Conservation (phyloP, 129 eudicot species). For the Tanacetum coccineum region DNA sequence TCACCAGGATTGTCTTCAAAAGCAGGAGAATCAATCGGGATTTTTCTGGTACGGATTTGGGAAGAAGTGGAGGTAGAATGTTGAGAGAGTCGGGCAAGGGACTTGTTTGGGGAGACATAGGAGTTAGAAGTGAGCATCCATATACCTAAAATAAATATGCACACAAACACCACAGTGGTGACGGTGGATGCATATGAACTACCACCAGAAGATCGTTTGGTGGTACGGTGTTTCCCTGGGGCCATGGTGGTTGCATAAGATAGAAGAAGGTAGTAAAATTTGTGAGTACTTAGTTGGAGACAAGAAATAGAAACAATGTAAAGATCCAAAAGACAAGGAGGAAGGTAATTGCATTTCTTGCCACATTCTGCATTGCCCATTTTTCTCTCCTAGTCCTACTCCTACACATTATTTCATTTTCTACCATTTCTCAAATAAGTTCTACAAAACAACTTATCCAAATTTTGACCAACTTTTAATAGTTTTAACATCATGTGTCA, state of each 20-base stretch:
- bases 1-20: slow-evolving; percentile 58
- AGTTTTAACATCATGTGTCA: no score
- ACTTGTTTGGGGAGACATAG: slow-evolving; percentile 36
- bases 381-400: slow-evolving; percentile 23
- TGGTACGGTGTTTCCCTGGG: slow-evolving; percentile 40
- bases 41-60: slow-evolving; percentile 11
- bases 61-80: slow-evolving; percentile 13
- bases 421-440: slow-evolving; percentile 15
- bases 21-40: slow-evolving; percentile 20
- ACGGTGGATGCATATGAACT: slow-evolving; percentile 43
- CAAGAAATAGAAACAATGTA: slow-evolving; percentile 21
- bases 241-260: slow-evolving; percentile 37
- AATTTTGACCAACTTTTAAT: no score
- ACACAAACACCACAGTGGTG: slow-evolving; percentile 48
- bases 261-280: slow-evolving; percentile 22
- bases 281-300: slow-evolving; percentile 6
- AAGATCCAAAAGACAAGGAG: slow-evolving; percentile 53
- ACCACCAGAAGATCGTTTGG: slow-evolving; percentile 49
- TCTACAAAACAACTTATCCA: neutral
- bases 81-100: slow-evolving; percentile 20
- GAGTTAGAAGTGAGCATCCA: slow-evolving; percentile 62
- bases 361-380: slow-evolving; percentile 27
- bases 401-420: slow-evolving; percentile 20
- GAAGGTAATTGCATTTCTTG: slow-evolving; percentile 21
- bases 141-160: slow-evolving; percentile 50